These are phyloP conservation scores for Gaultheria prostrata DNA, from an alignment of 148 eudicot genomes.

Conservation along the genomic window DNA sequence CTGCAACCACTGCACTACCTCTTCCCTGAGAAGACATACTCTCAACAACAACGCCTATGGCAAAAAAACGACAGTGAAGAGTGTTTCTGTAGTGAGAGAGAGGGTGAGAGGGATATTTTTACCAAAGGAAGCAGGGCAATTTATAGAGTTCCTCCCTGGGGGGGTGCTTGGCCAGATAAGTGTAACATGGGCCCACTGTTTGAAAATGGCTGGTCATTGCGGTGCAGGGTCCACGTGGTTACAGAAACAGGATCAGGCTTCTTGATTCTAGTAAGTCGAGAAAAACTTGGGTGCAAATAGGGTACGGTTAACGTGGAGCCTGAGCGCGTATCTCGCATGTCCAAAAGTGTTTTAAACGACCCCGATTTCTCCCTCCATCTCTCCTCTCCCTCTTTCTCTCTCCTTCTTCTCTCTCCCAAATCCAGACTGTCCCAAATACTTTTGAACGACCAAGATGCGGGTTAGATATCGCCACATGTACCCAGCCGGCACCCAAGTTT, in stretches of 20 bases:
- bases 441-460: no score
- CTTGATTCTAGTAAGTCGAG: background rate
- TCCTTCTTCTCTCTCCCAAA: no score
- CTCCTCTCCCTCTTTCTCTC: no score
- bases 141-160: background rate
- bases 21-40: conserved; percentile 43
- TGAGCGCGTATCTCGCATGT: no score
- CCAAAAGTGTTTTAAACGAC: no score
- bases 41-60: background rate
- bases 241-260: background rate
- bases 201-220: background rate
- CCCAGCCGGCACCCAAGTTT: no score
- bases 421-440: no score
- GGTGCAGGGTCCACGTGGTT: background rate
- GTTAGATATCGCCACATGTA: no score
- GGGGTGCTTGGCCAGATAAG: background rate
- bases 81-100: background rate
- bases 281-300: no score
- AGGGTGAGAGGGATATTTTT: background rate
- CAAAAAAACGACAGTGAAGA: background rate
- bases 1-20: conserved; percentile 47
- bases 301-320: no score
- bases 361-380: no score
- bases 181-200: background rate
- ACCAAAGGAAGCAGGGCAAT: background rate